Evolutionary conservation across 371 early-diverging fungal genomes (phyloP), one percentile per base, ranked within the genome.

Genomic region (Apophysomyces trapeziformis): DNA sequence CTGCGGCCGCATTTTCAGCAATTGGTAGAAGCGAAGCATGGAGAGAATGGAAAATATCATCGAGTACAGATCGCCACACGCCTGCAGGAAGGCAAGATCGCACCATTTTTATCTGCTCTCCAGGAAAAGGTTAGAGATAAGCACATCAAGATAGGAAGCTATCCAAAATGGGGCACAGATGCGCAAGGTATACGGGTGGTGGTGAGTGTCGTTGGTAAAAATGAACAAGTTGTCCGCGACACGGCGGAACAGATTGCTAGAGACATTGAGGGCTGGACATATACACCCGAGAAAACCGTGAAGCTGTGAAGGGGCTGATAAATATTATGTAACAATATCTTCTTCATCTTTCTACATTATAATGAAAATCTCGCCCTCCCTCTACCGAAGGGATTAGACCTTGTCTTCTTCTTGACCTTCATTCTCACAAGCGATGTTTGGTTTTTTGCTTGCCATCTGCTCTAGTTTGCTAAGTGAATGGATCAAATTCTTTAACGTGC

Each of bases 61-160:
- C 83, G 92, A 0, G 69, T 71, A 3, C 82, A 87, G 57, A 72
- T 92, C 6, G 89, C 78, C 11, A 91, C 91, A 0, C 65, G 38
- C 7, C 46, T 74, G 36, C 66, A 70, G 6, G 92, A 92, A 66
- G 82, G 85, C 2, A 76, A 78, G 14, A 85, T 92, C 56, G 89
- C 90, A 1, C 72, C 70, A 0, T 74, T 66, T 35, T 77, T 92
- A 35, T 72, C 81, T 35, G 57, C 67, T 14, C 39, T 85, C 12
- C 91, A 91, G 68, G 63, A 73, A 5, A 57, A 58, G 13, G 82
- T 80, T 5, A 64, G 61, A 5, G 62, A 62, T 7, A 50, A 67
- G 44, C 76, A 80, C 1, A 70, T 92, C 73, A 89, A 85, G 62
- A 82, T 91, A 56, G 91, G 92, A 14, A 84, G 85, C 37, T 92